Evolutionary conservation across 306 rosid genomes (phyloP), one percentile per base, ranked within the genome.

Genomic region (Cicer cuneatum): DNA sequence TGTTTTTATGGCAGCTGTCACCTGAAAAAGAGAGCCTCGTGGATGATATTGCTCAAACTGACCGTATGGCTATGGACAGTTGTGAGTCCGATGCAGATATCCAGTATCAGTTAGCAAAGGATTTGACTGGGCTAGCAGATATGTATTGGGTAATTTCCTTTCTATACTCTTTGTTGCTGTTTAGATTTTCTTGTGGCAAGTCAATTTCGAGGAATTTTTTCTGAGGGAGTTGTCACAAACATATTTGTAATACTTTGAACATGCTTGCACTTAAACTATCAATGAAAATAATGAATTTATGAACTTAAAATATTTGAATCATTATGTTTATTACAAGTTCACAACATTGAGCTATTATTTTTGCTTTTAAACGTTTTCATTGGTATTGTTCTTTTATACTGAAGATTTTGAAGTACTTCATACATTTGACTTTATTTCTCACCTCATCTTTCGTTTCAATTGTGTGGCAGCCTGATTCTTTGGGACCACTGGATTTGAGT

Each of bases 401-500:
- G 19, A 45, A 45, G 29, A 16, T 59, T 59, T 59, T 59, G 18
- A 59, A 29, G 18, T 13, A 59, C 41, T 59, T 59, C 65, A 13
- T 59, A 52, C 58, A 38, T 66, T 45, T 75, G 21, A 77, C 66
- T 37, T 48, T 38, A 56, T 71, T 57, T 43, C 51, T 19, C 51
- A 11, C 69, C 41, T 46, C 19, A 37, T 80, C 61, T 69, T 60
- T 79, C 11, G 1, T 68, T 60, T 61, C 52, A 57, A 45, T 76
- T 16, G 18, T 60, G 61, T 83, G 74, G 83, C 95, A 94, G 99
- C 97, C 97, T 51, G 99, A 92, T 79, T 94, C 99, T 45, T 73
- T 94, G 78, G 97, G 95, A 41, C 97, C 93, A 2, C 74, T 94
- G 76, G 96, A 94, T 78, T 80, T 94, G 88, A 95, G 92, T 65